Conservation (phyloP, 1,284 basidiomycete genomes). For the Trametes sp. region DNA sequence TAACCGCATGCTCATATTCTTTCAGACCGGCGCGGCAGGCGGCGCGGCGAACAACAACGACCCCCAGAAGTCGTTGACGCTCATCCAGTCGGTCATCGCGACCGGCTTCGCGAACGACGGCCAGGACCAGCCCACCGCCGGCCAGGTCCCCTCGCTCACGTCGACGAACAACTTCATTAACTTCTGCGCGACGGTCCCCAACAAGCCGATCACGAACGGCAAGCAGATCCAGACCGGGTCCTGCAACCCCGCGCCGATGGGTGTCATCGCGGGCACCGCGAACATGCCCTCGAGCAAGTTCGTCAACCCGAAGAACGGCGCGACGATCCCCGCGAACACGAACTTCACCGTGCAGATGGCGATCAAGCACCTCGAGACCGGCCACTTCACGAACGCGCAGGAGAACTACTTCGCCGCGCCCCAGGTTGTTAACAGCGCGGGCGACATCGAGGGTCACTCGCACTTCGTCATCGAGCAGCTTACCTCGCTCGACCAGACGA, state of each 20-base stretch:
- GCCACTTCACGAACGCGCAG: constrained; percentile 62
- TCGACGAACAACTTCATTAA: constrained; percentile 80
- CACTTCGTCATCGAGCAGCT: constrained; percentile 65
- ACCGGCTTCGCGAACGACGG: constrained; percentile 59
- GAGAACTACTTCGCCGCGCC: constrained; percentile 59
- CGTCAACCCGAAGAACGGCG: constrained; percentile 55
- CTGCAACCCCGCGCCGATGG: constrained; percentile 68
- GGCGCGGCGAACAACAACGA: constrained; percentile 12
- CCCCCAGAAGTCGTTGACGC: constrained; percentile 44
- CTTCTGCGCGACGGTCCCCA: constrained; percentile 61
- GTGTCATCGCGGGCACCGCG: constrained; percentile 52
- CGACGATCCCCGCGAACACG: constrained; percentile 52
- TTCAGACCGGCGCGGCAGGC: constrained; percentile 2
- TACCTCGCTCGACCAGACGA: constrained; percentile 51
- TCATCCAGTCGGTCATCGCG: constrained; percentile 62
- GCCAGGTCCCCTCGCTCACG: constrained; percentile 66
- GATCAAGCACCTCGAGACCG: constrained; percentile 53
- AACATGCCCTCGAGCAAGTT: constrained; percentile 67
- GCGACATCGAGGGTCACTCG: constrained; percentile 60
- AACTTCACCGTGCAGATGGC: constrained; percentile 59
- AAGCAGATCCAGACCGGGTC: constrained; percentile 64
- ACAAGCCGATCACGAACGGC: constrained; percentile 66
- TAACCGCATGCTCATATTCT: no score
- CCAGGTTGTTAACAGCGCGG: constrained; percentile 48
- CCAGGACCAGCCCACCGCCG: constrained; percentile 51